Evolutionary conservation across 2,329 filamentous ascomycete genomes (phyloP), one percentile per base, ranked within the genome.

Genomic region (Pestalotiopsis sp.): DNA sequence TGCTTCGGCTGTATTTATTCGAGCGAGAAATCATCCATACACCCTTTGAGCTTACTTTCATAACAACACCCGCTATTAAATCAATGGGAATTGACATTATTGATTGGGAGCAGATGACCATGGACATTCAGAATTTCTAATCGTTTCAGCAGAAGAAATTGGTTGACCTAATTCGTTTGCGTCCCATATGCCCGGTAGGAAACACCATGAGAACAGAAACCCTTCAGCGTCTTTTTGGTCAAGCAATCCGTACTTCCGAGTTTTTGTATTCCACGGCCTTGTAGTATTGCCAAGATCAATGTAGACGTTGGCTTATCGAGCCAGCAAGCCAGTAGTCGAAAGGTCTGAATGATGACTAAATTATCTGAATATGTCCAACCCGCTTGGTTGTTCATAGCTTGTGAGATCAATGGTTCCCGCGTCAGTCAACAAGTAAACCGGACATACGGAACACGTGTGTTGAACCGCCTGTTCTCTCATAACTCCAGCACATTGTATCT

Each of bases 1-100:
- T 60, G 23, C 31, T 60, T 52, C 38, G 41, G 38, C n/a, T 45
- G 20, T 49, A 65, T 65, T 49, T 41, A 65, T 65, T 65, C 25
- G 62, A 65, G 62, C 62, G 62, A 65, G 62, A 36, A 65, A 65
- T 49, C 23, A 23, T 13, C 39, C 39, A 65, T 65, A 17, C 23
- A 25, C 11, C 14, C 14, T 27, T 17, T 27, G 23, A 36, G 7
- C 31, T 27, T 23, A 27, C 17, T 36, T 1, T 60, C 31, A 4
- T 4, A 7, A n/a, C 45, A 11, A 52, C 20, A 9, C 1, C 17
- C 45, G 9, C 7, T 9, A 52, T n/a, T n/a, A 14, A 23, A 11
- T 59, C 20, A 23, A 36, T 59, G 23, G 11, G 20, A 59, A 4
- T 36, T 27, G 57, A 27, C 14, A 59, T 59, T 9, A 59, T 23